Percentiles rank a stretch among this genome's conserved stretches.
phyloP scores from a whole-genome alignment of 306 rosid genomes.

The Clitoria ternatea region DNA sequence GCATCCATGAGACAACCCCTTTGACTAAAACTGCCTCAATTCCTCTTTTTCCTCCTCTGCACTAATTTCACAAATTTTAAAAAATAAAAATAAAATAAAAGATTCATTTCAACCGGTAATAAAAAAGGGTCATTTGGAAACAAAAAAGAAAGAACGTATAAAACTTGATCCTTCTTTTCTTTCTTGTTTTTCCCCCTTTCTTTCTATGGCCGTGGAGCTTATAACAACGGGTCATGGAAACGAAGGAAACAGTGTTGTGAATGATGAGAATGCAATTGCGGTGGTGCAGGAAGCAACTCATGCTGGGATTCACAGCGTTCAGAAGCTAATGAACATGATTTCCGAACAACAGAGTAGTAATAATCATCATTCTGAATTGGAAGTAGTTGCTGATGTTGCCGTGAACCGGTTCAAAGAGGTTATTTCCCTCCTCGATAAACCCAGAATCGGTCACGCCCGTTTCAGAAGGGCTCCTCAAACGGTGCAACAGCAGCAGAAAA shows the following conservation, averaged over 20 bases:
- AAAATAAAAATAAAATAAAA: not conserved
- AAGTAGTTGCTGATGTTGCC: slow-evolving; percentile 49
- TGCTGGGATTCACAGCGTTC: slow-evolving; percentile 64
- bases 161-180: not conserved
- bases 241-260: not conserved
- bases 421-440: slow-evolving; percentile 51
- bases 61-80: slow-evolving; percentile 7
- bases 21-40: slow-evolving; percentile 34
- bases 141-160: not conserved
- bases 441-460: slow-evolving; percentile 75
- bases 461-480: slow-evolving; percentile 48
- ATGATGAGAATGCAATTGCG: slow-evolving; percentile 17
- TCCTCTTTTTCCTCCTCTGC: not conserved
- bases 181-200: not conserved
- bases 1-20: slow-evolving; percentile 20
- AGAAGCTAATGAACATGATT: slow-evolving; percentile 56
- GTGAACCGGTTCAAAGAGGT: slow-evolving; percentile 64
- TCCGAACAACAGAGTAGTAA: slow-evolving; percentile 24
- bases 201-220: slow-evolving; percentile 45
- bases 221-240: slow-evolving; percentile 30
- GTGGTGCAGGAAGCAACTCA: slow-evolving; percentile 66
- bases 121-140: not conserved
- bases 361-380: slow-evolving; percentile 9
- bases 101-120: slow-evolving; percentile 25
- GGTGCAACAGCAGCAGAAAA: slow-evolving; percentile 19